Evolutionary conservation across 192 early-diverging fungal genomes (phyloP).

Genomic region (Linnemannia exigua): DNA sequence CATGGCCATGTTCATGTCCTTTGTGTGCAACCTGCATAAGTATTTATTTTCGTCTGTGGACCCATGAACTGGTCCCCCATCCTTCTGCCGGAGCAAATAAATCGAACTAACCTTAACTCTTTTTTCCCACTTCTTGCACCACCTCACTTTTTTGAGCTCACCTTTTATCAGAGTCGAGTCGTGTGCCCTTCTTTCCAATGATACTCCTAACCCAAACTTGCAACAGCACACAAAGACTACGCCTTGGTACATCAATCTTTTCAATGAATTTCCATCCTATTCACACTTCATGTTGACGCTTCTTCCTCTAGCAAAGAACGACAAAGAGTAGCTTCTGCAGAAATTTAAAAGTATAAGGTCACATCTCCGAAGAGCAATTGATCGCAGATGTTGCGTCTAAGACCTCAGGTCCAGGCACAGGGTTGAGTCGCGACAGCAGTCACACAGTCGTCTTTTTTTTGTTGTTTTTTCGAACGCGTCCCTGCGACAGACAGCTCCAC

Average conservation of each 20-base stretch:
- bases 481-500: conserved; percentile 8
- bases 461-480: conserved; percentile 11
- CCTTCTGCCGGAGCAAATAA: background rate
- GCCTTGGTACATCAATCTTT: background rate
- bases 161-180: background rate
- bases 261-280: background rate
- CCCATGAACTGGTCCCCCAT: background rate
- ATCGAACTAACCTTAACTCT: background rate
- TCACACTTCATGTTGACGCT: background rate
- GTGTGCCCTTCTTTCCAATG: background rate
- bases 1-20: background rate
- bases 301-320: background rate
- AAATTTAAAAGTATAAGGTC: background rate
- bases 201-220: background rate
- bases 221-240: background rate
- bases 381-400: background rate
- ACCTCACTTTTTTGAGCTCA: background rate
- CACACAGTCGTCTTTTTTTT: background rate
- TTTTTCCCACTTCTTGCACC: background rate
- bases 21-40: background rate
- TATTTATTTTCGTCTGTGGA: background rate
- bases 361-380: background rate
- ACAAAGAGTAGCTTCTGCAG: background rate
- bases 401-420: background rate
- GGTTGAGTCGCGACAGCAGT: conserved; percentile 5